Evolutionary conservation across 148 eudicot genomes (phyloP), one percentile per base, ranked within the genome.

Genomic region (Simmondsia chinensis): DNA sequence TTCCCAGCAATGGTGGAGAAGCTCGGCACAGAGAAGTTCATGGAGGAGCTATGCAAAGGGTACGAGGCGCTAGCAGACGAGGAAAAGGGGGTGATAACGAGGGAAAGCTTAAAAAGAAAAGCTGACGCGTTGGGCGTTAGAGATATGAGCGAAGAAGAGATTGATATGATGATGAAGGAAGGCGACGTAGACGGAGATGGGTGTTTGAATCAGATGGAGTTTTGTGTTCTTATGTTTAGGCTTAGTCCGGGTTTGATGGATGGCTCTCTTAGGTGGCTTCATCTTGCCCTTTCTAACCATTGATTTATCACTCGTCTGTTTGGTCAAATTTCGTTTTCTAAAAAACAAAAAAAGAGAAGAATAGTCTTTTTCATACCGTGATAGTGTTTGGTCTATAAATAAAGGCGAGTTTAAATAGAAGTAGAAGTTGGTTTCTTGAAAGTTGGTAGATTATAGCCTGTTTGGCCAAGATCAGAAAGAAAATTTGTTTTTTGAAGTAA

Each of bases 181-280:
- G 89, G 89, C 0, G 89, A 81, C 60, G 38, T 65, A 21, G 75
- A 81, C 36, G 75, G 77, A 5, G 89, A 81, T 63, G 84, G 83
- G 9, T 59, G 83, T 39, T 56, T 81, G 62, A 59, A 60, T 27
- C 64, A 70, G 40, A 81, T 52, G 75, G 89, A 81, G 61, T 81
- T 81, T 62, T 81, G 72, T 68, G 83, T 81, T 13, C 66, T 79
- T 5, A 79, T 79, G 86, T 65, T 79, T 56, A 68, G 82, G 69
- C 55, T 79, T 26, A 79, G 86, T 19, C 86, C 86, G 56, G 67
- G 65, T 1, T 61, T 79, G 36, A 68, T 79, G 75, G 56, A 59
- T 8, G 63, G 59, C 9, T 74, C 75, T 0, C 27, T 33, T 32
- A 45, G 38, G 41, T 79, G 69, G 68, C 39, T 75, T 21, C 63